Conservation (phyloP, 352 stramenopile genomes). For the Phytophthora sojae region DNA sequence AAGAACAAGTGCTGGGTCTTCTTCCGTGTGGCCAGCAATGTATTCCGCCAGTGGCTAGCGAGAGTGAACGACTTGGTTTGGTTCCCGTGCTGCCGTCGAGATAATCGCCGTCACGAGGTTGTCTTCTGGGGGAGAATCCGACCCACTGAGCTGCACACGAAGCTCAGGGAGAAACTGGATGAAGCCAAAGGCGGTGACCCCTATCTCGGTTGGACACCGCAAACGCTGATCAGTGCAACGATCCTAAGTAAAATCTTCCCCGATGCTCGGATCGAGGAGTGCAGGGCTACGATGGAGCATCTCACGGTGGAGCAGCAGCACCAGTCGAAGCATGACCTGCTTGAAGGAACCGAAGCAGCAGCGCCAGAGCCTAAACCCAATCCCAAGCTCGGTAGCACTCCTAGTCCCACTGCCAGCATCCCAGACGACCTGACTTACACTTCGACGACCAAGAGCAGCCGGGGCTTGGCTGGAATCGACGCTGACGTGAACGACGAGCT, state of each 20-base stretch:
- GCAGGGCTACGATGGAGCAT: constrained; percentile 29
- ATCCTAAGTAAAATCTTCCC: constrained; percentile 30
- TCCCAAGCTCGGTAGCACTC: constrained; percentile 6
- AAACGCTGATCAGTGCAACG: constrained; percentile 22
- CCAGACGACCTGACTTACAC: constrained; percentile 5
- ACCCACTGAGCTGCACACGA: constrained; percentile 26
- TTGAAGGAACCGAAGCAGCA: background rate
- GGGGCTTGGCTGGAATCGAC: background rate
- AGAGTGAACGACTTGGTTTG: constrained; percentile 30
- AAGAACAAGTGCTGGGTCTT: constrained; percentile 43
- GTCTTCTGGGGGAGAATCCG: constrained; percentile 37
- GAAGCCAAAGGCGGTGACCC: constrained; percentile 1
- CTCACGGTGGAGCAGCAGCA: constrained; percentile 20
- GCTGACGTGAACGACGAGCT: constrained; percentile 7
- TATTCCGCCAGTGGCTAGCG: constrained; percentile 32
- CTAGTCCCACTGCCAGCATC: constrained; percentile 12
- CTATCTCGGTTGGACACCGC: constrained; percentile 16
- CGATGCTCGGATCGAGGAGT: constrained; percentile 22
- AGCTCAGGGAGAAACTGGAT: constrained; percentile 17
- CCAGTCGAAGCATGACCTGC: constrained; percentile 18
- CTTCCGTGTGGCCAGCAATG: constrained; percentile 33
- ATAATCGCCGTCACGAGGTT: constrained; percentile 20
- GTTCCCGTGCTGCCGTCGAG: constrained; percentile 12
- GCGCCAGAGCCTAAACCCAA: background rate
- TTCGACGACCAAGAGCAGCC: background rate